Percentiles rank a stretch among this genome's conserved stretches.
phyloP scores from a whole-genome alignment of 2,329 filamentous ascomycete species.

The Xylaria polymorpha region DNA sequence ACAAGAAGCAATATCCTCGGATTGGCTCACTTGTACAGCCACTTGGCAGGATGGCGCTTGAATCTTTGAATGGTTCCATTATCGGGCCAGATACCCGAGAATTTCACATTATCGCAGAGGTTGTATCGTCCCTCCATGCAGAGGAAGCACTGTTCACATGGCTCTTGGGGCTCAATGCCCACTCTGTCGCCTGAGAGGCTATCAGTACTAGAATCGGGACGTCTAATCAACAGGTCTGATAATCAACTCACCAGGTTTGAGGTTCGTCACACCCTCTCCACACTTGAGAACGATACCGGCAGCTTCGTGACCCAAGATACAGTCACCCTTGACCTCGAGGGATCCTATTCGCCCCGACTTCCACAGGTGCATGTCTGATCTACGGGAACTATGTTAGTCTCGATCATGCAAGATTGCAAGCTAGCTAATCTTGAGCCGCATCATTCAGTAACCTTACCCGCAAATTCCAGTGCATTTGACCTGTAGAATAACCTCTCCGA shows the following conservation, averaged over 20 bases:
- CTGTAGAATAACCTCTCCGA: conserved; percentile 68
- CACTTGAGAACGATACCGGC: conserved; percentile 69
- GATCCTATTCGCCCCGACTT: conserved; percentile 72
- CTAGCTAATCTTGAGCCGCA: neutral
- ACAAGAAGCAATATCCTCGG: neutral
- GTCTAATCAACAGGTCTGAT: neutral
- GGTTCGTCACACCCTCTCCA: conserved; percentile 64
- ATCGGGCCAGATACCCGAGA: conserved; percentile 71
- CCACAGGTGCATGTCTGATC: conserved; percentile 77
- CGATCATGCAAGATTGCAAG: neutral
- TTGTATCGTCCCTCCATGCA: conserved; percentile 72
- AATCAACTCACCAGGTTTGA: conserved; percentile 57
- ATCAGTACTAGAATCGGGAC: conserved; percentile 10
- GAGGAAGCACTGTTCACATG: conserved; percentile 70
- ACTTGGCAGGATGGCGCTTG: conserved; percentile 70
- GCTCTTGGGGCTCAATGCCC: conserved; percentile 73
- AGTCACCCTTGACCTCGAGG: conserved; percentile 70
- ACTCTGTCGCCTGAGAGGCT: conserved; percentile 66
- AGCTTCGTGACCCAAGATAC: conserved; percentile 74
- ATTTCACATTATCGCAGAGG: conserved; percentile 70
- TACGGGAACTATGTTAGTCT: conserved; percentile 49
- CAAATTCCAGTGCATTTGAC: conserved; percentile 73
- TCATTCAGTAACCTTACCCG: conserved; percentile 56
- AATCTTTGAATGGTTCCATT: conserved; percentile 70
- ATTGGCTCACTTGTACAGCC: conserved; percentile 61